A percentile compares a stretch with the other conserved stretches of the same genome.
Conservation (phyloP, 305 asterid genomes). For the Solanum hybrid region DNA sequence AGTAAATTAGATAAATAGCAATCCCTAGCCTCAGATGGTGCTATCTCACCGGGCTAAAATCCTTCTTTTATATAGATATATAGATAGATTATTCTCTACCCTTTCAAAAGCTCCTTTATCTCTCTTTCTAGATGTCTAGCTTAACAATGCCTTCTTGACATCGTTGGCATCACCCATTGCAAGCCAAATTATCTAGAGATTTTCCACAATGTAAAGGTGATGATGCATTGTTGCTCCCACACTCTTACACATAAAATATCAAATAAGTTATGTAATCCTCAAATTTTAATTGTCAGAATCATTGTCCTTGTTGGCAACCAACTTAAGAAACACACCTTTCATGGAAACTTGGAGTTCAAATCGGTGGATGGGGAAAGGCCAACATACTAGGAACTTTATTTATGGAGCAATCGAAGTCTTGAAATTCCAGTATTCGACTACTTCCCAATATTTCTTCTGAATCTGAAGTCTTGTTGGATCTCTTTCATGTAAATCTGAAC, state of each 20-base stretch:
- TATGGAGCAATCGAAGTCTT: not conserved
- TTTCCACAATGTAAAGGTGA: not conserved
- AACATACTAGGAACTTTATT: not conserved
- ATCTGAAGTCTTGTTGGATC: not conserved
- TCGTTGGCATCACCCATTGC: not conserved
- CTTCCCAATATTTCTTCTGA: not conserved
- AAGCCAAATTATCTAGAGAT: not conserved
- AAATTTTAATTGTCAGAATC: not conserved
- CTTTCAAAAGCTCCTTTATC: not conserved
- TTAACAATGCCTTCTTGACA: not conserved
- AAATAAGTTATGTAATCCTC: not conserved
- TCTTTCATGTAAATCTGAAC: not conserved
- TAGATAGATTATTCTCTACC: not conserved
- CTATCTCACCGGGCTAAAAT: not conserved
- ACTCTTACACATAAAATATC: not conserved
- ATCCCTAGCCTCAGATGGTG: not conserved
- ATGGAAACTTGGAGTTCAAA: not conserved
- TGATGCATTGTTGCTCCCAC: not conserved
- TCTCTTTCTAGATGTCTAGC: not conserved
- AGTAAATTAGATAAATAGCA: not conserved
- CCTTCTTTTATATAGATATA: not conserved
- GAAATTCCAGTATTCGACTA: not conserved
- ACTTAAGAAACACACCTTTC: not conserved
- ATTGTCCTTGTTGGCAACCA: not conserved
- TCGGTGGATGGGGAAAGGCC: not conserved